Evolutionary conservation across 441 rosid species (phyloP), one percentile per base, ranked within the genome.

Genomic region (Erodium trifolium): DNA sequence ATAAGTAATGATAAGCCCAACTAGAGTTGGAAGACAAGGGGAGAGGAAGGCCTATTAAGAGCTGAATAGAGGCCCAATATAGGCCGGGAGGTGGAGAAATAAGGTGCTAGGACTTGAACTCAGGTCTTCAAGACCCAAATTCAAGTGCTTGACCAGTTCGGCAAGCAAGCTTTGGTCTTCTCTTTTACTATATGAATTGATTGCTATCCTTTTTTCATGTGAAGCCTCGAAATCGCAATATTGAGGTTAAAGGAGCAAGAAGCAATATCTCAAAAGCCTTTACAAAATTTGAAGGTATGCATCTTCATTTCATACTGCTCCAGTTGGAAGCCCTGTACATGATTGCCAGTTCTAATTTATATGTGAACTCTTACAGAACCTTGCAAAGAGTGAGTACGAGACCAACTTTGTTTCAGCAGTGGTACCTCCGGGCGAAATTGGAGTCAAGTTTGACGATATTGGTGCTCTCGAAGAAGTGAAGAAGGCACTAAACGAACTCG

Each of bases 401-500:
- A 84, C 72, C 74, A 90, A 92, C 75, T 94, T 94, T 65, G 78
- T 94, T 67, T 94, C 97, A 1, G 87, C 99, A 2, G 96, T 94
- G 71, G 97, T 94, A 69, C 88, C 97, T 77, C 91, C 96, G 66
- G 89, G 86, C 70, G 99, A 94, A 75, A 88, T 87, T 78, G 98
- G 97, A 51, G 93, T 94, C 76, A 88, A 80, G 73, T 94, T 94
- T 78, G 90, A 90, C 67, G 97, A 94, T 79, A 71, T 94, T 51
- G 98, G 98, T 72, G 97, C 99, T 72, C 99, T 94, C 29, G 98
- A 94, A 82, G 85, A 89, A 41, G 99, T 94, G 69, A 94, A 92
- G 77, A 88, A 79, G 82, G 91, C 98, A 69, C 79, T 94, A 74
- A 81, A 90, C 81, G 99, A 94, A 83, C 90, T 94, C 63, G 98